Conservation (phyloP, 1,139 yeast species). For the Sugiyamaella xylanicola region DNA sequence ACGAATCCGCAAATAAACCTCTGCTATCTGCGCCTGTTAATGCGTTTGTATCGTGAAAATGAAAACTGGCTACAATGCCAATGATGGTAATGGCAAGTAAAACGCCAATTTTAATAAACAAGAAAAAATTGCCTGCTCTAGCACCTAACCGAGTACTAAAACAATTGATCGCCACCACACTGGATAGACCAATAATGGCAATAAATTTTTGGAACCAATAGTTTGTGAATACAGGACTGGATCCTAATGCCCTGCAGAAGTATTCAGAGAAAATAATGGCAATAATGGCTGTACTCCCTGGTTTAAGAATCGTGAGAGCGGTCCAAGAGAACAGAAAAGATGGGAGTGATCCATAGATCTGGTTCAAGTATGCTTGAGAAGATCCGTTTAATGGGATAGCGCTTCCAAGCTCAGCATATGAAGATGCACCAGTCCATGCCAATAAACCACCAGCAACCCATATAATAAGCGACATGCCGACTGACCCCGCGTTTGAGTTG, state of each 20-base stretch:
- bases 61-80: conserved; percentile 39
- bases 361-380: conserved; percentile 46
- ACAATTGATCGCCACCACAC: conserved; percentile 40
- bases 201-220: conserved; percentile 40
- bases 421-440: conserved; percentile 51
- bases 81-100: conserved; percentile 40
- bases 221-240: conserved; percentile 31
- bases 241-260: conserved; percentile 29
- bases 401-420: conserved; percentile 48
- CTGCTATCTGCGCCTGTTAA: conserved; percentile 29
- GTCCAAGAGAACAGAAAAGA: conserved; percentile 48
- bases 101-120: conserved; percentile 42
- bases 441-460: conserved; percentile 47
- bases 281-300: conserved; percentile 48
- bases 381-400: conserved; percentile 48
- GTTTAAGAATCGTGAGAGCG: conserved; percentile 45
- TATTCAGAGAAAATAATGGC: conserved; percentile 48
- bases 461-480: conserved; percentile 44
- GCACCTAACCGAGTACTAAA: conserved; percentile 43
- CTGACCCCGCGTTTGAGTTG: conserved; percentile 44
- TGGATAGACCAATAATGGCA: conserved; percentile 40
- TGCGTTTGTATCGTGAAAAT: conserved; percentile 33
- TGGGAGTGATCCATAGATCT: conserved; percentile 45
- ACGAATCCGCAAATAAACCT: conserved; percentile 38
- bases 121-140: conserved; percentile 41